Base-by-base conservation (phyloP, 2,329 filamentous ascomycete species). In the Hirsutella rhossiliensis region DNA sequence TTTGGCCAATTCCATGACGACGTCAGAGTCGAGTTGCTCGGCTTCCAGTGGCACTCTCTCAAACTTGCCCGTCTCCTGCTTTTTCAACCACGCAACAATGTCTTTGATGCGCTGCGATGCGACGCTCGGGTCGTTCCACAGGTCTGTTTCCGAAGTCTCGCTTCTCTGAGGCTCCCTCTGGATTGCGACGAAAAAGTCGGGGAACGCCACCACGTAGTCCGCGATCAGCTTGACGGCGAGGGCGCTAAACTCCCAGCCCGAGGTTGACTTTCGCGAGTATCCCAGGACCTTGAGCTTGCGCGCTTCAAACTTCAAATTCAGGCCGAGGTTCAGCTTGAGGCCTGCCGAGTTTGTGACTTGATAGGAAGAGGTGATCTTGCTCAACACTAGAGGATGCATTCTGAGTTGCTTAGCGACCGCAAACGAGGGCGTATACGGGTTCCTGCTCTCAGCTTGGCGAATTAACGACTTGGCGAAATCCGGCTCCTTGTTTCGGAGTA, bases 291-390 rank as follows among this genome's bases (percentile, higher is more conserved):
- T 98, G 54, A 89, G 75, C 64, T 96, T 95, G 66, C 87, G 90
- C 3, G 80, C 87, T 60, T 98, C 92, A 47, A 98, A 98, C 62
- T 98, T 98, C 52, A 98, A 73, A 57, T 98, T 98, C 48, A 98
- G 72, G 0, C 92, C 92, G 20, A 98, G 69, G 55, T 98, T 98
- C 49, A 95, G 74, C 54, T 86, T 84, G 46, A 88, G 71, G 20
- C 85, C 87, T 45, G 87, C 87, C 4, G 90, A 79, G 17, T 66
- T 76, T 45, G 79, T 78, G 45, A 98, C 85, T 44, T 82, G 84
- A 62, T 94, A 97, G 0, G 90, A 89, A 2, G 92, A 94, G 0
- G 92, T 97, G 55, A 98, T 85, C 71, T 95, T 98, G 63, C 89
- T 94, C 29, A 98, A 70, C 2, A 92, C 84, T 41, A 98, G 72